Percentiles rank a stretch among this genome's conserved stretches.
phyloP scores from a whole-genome alignment of 352 stramenopile species.

The Phytophthora cactorum region DNA sequence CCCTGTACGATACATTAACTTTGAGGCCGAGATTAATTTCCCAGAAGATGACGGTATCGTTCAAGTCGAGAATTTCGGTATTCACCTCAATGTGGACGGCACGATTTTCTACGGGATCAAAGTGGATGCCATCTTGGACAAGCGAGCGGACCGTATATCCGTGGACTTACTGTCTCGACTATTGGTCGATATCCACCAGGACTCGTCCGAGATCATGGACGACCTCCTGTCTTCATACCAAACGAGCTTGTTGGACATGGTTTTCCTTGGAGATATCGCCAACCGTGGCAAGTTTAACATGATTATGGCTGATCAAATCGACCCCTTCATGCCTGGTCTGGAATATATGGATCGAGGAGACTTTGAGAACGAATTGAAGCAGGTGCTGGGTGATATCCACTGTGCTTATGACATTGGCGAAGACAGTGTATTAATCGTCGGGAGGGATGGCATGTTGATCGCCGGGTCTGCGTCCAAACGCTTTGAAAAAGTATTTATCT shows the following conservation, averaged over 20 bases:
- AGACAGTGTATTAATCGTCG: slow-evolving; percentile 95
- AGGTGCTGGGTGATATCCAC: slow-evolving; percentile 67
- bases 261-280: slow-evolving; percentile 93
- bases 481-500: slow-evolving; percentile 94
- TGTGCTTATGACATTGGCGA: slow-evolving; percentile 94
- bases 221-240: slow-evolving; percentile 94
- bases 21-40: slow-evolving; percentile 97
- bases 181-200: slow-evolving; percentile 89
- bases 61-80: slow-evolving; percentile 96
- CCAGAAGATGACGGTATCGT: slow-evolving; percentile 93
- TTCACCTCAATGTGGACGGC: slow-evolving; percentile 71
- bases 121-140: slow-evolving; percentile 95
- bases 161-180: slow-evolving; percentile 94
- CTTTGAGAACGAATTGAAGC: slow-evolving; percentile 97
- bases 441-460: slow-evolving; percentile 92
- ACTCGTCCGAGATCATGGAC: slow-evolving; percentile 72
- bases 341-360: slow-evolving; percentile 98
- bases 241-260: slow-evolving; percentile 91
- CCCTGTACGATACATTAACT: slow-evolving; percentile 97
- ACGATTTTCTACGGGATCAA: slow-evolving; percentile 81
- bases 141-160: slow-evolving; percentile 95
- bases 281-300: slow-evolving; percentile 97
- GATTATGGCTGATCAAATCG: slow-evolving; percentile 97
- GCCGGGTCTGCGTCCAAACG: slow-evolving; percentile 92
- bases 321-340: slow-evolving; percentile 94